A percentile compares a stretch with the other conserved stretches of the same genome.
Conservation (phyloP, 345 rosid species). For the Salix arbutifolia region DNA sequence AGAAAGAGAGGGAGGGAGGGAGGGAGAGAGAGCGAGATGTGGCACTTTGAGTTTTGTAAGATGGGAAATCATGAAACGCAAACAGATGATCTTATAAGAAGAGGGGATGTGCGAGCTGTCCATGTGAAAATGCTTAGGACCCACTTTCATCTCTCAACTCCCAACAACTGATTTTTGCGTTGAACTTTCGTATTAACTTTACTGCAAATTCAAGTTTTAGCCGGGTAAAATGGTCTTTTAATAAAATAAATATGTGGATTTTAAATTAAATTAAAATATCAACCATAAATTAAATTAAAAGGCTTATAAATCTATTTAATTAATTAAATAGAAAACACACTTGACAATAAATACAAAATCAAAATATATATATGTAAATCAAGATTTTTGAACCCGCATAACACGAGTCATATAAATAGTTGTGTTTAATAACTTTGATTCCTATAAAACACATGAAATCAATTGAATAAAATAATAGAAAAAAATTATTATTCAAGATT, state of each 20-base stretch:
- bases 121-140: constrained; percentile 27
- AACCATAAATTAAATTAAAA: background rate
- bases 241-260: background rate
- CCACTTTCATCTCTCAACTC: constrained; percentile 34
- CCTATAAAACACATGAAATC: too few relatives aligned
- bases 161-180: constrained; percentile 31
- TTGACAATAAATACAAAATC: too few relatives aligned
- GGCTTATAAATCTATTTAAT: too few relatives aligned
- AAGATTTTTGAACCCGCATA: too few relatives aligned
- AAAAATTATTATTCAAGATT: too few relatives aligned
- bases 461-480: too few relatives aligned
- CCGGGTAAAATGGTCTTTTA: background rate
- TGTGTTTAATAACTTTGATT: too few relatives aligned
- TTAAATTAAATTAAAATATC: too few relatives aligned
- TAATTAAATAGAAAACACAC: too few relatives aligned
- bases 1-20: background rate
- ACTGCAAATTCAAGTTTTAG: constrained; percentile 15
- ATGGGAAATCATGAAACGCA: constrained; percentile 3
- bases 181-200: constrained; percentile 9
- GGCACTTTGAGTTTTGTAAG: background rate
- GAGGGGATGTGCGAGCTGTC: constrained; percentile 1
- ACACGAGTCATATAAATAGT: too few relatives aligned
- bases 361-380: too few relatives aligned
- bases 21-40: background rate
- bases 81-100: constrained; percentile 3